These are phyloP conservation scores for Paraphoma chrysanthemicola DNA, from an alignment of 2,329 filamentous ascomycete species.

Conservation along the genomic window DNA sequence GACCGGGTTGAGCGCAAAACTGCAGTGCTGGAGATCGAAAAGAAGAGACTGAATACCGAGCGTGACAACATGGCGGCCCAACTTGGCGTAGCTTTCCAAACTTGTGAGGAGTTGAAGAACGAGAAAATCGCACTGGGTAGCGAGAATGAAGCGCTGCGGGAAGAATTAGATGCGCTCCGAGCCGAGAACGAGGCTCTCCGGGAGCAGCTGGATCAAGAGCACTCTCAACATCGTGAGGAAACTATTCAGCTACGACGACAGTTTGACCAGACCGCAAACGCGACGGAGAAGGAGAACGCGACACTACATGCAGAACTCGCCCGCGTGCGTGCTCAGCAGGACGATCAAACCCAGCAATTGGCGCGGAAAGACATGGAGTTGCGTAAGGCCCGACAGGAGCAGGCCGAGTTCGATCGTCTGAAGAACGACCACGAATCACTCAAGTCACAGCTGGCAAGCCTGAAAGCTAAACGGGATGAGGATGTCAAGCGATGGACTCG, in stretches of 20 bases:
- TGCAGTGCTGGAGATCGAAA: slow-evolving; percentile 68
- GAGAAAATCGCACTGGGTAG: slow-evolving; percentile 51
- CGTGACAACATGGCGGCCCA: slow-evolving; percentile 70
- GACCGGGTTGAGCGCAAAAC: slow-evolving; percentile 69
- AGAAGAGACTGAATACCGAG: slow-evolving; percentile 68
- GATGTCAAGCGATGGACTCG: slow-evolving; percentile 43
- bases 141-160: slow-evolving; percentile 47
- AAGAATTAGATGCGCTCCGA: slow-evolving; percentile 44
- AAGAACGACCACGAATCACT: slow-evolving; percentile 74
- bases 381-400: slow-evolving; percentile 44
- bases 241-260: slow-evolving; percentile 43
- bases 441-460: slow-evolving; percentile 74
- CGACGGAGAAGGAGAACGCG: slow-evolving; percentile 42
- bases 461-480: slow-evolving; percentile 73
- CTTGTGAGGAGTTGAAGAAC: slow-evolving; percentile 58
- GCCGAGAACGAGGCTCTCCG: slow-evolving; percentile 44
- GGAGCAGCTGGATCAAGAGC: slow-evolving; percentile 41
- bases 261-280: slow-evolving; percentile 41
- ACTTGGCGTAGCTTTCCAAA: slow-evolving; percentile 66
- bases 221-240: slow-evolving; percentile 43
- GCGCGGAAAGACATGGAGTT: slow-evolving; percentile 43
- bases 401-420: slow-evolving; percentile 61
- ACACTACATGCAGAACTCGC: slow-evolving; percentile 42
- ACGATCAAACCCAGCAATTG: slow-evolving; percentile 46
- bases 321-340: slow-evolving; percentile 41